Conservation (phyloP, 2,329 filamentous ascomycete species). For the Penicillium palitans region DNA sequence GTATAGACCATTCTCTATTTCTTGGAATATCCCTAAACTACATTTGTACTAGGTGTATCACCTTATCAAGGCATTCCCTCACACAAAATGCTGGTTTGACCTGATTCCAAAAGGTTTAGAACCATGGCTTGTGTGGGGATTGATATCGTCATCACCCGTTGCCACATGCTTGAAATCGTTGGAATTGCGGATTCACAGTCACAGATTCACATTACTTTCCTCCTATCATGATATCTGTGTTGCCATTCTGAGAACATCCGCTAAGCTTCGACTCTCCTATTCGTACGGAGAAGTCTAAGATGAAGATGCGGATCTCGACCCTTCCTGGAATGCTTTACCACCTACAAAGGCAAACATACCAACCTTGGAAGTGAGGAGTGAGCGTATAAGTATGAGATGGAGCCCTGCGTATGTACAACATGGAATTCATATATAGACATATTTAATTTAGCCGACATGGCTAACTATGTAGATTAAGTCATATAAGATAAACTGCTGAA, state of each 20-base stretch:
- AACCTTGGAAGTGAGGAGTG: neutral
- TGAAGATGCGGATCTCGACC: neutral
- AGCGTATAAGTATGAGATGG: neutral
- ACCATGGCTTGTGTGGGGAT: conserved; percentile 7
- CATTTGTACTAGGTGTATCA: neutral
- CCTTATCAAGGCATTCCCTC: neutral
- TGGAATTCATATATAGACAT: neutral
- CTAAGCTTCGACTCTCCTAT: neutral
- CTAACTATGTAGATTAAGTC: neutral
- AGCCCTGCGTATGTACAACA: neutral
- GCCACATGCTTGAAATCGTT: conserved; percentile 10
- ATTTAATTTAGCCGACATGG: neutral
- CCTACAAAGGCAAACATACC: neutral
- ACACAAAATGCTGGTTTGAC: neutral
- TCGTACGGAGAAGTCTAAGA: neutral
- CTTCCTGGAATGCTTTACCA: neutral
- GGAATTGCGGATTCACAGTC: neutral
- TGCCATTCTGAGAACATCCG: neutral
- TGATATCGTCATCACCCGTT: conserved; percentile 12
- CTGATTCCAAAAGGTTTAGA: neutral
- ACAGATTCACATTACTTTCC: neutral
- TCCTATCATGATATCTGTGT: neutral
- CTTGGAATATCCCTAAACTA: neutral
- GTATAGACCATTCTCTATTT: neutral
- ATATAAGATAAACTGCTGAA: neutral